Percentiles rank a stretch among this genome's conserved stretches.
Conservation (phyloP, 2,329 filamentous ascomycete genomes). For the Colletotrichum camelliae region DNA sequence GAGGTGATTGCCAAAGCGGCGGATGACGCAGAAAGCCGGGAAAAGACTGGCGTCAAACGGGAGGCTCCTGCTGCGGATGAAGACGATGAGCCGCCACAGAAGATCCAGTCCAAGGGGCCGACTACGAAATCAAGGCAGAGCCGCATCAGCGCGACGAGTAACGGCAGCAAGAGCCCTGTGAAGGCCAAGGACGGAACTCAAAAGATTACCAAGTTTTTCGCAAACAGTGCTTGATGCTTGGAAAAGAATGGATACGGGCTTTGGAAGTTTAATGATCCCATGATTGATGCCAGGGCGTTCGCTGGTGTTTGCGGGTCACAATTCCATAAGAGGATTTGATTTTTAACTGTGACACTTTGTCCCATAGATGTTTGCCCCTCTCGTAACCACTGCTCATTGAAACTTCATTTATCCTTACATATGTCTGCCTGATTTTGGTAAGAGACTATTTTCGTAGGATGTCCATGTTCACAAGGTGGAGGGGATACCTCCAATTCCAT, state of each 20-base stretch:
- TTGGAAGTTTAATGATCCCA: neutral
- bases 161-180: slow-evolving; percentile 37
- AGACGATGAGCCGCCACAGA: slow-evolving; percentile 29
- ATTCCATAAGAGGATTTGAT: neutral
- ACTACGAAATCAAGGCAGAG: slow-evolving; percentile 25
- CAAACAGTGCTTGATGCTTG: slow-evolving; percentile 41
- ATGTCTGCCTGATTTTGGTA: neutral
- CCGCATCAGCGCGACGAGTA: slow-evolving; percentile 48
- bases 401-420: neutral
- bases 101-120: slow-evolving; percentile 24
- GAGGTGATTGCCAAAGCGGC: slow-evolving; percentile 21
- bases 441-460: neutral
- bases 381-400: neutral
- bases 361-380: neutral
- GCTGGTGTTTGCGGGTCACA: neutral
- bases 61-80: slow-evolving; percentile 23
- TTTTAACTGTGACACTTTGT: neutral
- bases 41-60: slow-evolving; percentile 29
- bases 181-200: slow-evolving; percentile 41
- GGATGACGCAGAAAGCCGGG: neutral
- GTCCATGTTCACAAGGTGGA: neutral
- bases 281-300: neutral
- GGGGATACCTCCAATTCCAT: neutral
- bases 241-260: neutral
- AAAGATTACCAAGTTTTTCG: slow-evolving; percentile 55